phyloP scores from a whole-genome alignment of 352 stramenopile species.

The Blastocystis sp. region DNA sequence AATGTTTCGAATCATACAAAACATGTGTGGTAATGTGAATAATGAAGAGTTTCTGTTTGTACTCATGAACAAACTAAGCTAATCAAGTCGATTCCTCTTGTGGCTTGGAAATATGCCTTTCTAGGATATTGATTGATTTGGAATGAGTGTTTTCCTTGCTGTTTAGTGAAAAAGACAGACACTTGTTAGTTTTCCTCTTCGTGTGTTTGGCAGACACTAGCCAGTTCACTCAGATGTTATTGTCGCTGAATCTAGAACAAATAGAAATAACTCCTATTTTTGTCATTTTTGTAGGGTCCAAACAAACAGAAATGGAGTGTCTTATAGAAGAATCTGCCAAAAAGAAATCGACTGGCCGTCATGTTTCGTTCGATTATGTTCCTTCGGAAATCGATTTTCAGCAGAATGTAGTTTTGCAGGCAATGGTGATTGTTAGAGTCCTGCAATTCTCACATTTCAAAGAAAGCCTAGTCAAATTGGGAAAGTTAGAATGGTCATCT shows the following conservation, averaged over 20 bases:
- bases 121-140: too few relatives aligned
- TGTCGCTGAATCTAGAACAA: background rate
- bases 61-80: too few relatives aligned
- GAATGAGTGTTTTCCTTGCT: too few relatives aligned
- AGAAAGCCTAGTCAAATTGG: slow-evolving; percentile 2
- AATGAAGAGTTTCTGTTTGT: too few relatives aligned
- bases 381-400: background rate
- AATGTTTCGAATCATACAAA: too few relatives aligned
- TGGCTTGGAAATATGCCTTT: too few relatives aligned
- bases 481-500: background rate
- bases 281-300: background rate
- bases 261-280: background rate
- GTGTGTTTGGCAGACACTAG: too few relatives aligned
- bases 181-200: too few relatives aligned
- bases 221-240: too few relatives aligned
- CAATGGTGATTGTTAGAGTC: background rate
- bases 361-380: slow-evolving; percentile 42
- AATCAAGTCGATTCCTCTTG: too few relatives aligned
- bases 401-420: background rate
- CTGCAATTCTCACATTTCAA: background rate
- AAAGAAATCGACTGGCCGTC: background rate
- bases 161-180: too few relatives aligned
- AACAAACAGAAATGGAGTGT: background rate
- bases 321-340: background rate
- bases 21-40: too few relatives aligned